These are phyloP conservation scores for Penicillium italicum DNA, from an alignment of 2,329 filamentous ascomycete species.

Conservation along the genomic window DNA sequence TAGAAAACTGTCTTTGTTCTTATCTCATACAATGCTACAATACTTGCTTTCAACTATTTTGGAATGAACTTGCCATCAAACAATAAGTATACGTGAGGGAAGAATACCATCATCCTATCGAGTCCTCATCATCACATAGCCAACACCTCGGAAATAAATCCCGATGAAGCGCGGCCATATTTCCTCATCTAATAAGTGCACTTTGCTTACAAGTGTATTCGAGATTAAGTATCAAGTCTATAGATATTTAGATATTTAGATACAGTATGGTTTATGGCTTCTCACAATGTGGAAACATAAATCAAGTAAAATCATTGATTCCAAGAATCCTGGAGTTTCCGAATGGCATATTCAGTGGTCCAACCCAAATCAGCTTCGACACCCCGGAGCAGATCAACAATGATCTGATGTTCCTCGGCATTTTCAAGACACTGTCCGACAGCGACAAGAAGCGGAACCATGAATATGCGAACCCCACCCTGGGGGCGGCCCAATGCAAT, in stretches of 20 bases:
- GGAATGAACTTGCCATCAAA: background rate
- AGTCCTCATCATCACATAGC: background rate
- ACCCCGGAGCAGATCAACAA: conserved; percentile 53
- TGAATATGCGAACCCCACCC: conserved; percentile 55
- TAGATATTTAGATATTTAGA: background rate
- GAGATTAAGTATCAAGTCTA: background rate
- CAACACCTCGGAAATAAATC: background rate
- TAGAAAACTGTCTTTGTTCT: background rate
- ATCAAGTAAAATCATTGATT: conserved; percentile 14
- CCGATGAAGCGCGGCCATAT: background rate
- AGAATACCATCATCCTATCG: background rate
- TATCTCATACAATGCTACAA: background rate
- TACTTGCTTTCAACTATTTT: background rate
- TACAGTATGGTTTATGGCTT: background rate
- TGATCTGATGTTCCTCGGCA: conserved; percentile 50
- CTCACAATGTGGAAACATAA: background rate
- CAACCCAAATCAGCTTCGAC: conserved; percentile 61
- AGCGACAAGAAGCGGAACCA: conserved; percentile 57
- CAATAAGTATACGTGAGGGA: background rate
- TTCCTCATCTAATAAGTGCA: background rate
- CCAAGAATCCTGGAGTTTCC: conserved; percentile 44
- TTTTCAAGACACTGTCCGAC: conserved; percentile 57
- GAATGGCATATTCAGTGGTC: conserved; percentile 55
- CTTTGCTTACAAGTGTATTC: background rate
- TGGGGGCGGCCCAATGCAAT: conserved; percentile 56